phyloP scores from a whole-genome alignment of 2,329 filamentous ascomycete species.

The Kalmusia sp. region DNA sequence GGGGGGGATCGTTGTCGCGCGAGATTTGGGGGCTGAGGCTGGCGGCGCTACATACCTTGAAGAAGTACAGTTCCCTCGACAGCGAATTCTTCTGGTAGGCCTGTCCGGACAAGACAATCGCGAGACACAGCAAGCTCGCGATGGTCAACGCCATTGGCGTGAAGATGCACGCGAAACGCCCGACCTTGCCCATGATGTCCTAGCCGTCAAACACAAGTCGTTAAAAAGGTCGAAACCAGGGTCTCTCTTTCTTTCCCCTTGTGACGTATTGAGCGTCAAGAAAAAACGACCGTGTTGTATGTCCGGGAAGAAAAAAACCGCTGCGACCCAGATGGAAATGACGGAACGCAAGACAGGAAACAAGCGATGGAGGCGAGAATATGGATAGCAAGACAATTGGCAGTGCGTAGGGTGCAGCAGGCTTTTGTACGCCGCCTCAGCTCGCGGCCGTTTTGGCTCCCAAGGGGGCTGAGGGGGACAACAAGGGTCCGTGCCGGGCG shows the following conservation, averaged over 20 bases:
- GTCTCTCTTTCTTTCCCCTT: too few relatives aligned
- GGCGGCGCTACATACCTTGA: slow-evolving; percentile 57
- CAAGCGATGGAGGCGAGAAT: slow-evolving; percentile 2
- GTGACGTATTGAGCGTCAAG: slow-evolving; percentile 10
- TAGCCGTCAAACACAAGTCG: background rate
- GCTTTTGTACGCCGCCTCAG: slow-evolving; percentile 10
- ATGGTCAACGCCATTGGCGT: slow-evolving; percentile 84
- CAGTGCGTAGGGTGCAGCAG: slow-evolving; percentile 1
- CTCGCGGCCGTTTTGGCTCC: slow-evolving; percentile 1
- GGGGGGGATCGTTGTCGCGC: slow-evolving; percentile 29
- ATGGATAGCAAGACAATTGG: background rate
- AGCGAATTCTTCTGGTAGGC: slow-evolving; percentile 57
- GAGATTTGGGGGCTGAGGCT: slow-evolving; percentile 50
- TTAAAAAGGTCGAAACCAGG: background rate
- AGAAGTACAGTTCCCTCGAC: slow-evolving; percentile 63
- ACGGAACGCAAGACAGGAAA: background rate
- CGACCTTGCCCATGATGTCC: slow-evolving; percentile 71
- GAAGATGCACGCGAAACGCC: slow-evolving; percentile 85
- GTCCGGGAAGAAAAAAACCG: too few relatives aligned
- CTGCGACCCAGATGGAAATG: background rate
- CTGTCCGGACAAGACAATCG: slow-evolving; percentile 65
- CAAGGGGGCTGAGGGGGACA: too few relatives aligned
- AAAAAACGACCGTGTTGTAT: slow-evolving; percentile 4
- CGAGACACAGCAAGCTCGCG: slow-evolving; percentile 73
- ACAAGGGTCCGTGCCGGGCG: slow-evolving; percentile 5